Evolutionary conservation across 1,284 basidiomycete genomes (phyloP).

Genomic region (Thecaphora frezii): DNA sequence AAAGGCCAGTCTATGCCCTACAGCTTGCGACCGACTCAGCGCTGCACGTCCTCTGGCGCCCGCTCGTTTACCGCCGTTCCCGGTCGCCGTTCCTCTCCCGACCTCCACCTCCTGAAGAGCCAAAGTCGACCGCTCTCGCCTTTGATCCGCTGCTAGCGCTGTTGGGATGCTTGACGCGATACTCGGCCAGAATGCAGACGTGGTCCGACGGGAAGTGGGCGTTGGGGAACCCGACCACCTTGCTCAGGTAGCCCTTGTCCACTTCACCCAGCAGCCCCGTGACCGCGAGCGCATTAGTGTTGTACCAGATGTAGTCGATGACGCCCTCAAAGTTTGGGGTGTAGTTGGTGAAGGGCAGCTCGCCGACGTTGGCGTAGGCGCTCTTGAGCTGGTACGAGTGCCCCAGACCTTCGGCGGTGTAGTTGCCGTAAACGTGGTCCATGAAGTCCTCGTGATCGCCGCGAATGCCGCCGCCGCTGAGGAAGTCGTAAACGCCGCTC

Average conservation of each 20-base stretch:
- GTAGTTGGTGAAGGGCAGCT: constrained; percentile 81
- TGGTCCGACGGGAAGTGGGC: constrained; percentile 75
- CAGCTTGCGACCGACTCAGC: neutral
- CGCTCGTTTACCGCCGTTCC: neutral
- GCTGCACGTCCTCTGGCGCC: neutral
- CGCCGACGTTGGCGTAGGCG: constrained; percentile 66
- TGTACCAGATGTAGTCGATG: constrained; percentile 95
- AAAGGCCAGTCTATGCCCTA: too few species aligned
- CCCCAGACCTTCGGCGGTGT: constrained; percentile 83
- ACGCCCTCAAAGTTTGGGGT: constrained; percentile 69
- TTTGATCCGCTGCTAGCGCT: constrained; percentile 1
- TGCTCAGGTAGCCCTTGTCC: constrained; percentile 80
- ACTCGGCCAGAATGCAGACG: constrained; percentile 57
- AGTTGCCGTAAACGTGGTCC: constrained; percentile 84
- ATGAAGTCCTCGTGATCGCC: constrained; percentile 89
- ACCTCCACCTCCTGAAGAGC: constrained; percentile 4
- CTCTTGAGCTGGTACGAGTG: constrained; percentile 82
- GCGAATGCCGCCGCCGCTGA: constrained; percentile 69
- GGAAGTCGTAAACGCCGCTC: constrained; percentile 89
- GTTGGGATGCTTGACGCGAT: constrained; percentile 44
- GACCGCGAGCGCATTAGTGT: constrained; percentile 74
- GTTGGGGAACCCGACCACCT: constrained; percentile 94
- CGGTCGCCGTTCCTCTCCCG: constrained; percentile 3
- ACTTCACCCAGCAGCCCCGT: constrained; percentile 86
- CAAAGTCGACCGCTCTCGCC: constrained; percentile 6